Base-by-base conservation (phyloP, 78 protist species). In the slime mould (Dictyostelium discoideum) region DNA sequence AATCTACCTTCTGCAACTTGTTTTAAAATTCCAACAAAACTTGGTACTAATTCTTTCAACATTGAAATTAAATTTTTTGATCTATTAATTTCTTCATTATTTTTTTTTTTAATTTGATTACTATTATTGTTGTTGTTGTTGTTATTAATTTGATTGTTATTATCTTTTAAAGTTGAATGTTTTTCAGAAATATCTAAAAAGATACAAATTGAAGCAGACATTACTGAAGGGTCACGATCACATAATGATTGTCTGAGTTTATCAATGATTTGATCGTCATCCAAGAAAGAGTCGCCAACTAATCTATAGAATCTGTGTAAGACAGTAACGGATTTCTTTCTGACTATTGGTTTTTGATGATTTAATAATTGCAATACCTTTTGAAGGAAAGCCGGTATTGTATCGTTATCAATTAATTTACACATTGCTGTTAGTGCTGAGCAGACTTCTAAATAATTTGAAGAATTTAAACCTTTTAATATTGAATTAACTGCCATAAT, bases 191-290 rank as follows among this genome's bases (percentile, higher is more conserved):
- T 22, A 78, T 89, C 98, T 11, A 92, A 79, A 63, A 97, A 57
- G n/a, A 96, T 22, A 60, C 37, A 18, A 26, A 98, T 40, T 4
- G 98, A 5, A 18, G 98, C 98, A n/a, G 95, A 96, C 98, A 98
- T 98, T 10, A 99, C 99, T 0, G 97, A 37, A 6, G 99, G 99
- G 40, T 98, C 99, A n/a, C 42, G n/a, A 79, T 99, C 99, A 65
- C 98, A 92, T 9, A 99, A 22, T 42, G 96, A 2, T 72, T 29
- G 80, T 60, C 87, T 14, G 8, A 94, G 63, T 13, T 24, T 24
- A 26, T 90, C 95, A 2, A 81, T 14, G 6, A 82, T 7, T 50
- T 80, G 83, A 18, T 42, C 29, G 26, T 81, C 87, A 60, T 42
- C 44, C 0, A 84, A n/a, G 13, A 78, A 46, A 7, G 46, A 13